Base-by-base conservation (phyloP, 2,329 filamentous ascomycete genomes). In the Cladosporium sp. region DNA sequence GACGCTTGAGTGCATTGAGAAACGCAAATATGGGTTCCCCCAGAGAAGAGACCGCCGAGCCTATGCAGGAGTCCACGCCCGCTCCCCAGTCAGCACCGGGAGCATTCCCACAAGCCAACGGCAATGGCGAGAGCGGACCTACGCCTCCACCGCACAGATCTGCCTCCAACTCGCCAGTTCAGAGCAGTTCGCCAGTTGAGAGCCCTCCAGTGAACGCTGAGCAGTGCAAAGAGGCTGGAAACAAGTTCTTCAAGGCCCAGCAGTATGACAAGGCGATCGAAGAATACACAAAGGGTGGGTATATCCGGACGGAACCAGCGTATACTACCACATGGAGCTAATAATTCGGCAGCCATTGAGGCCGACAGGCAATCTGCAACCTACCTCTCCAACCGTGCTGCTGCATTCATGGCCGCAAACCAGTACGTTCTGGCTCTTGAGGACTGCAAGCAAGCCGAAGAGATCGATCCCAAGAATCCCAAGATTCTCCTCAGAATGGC, bases 171-270 rank as follows among this genome's bases (percentile, higher is more conserved):
- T 55, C 52, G 42, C 52, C 52, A 6, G 50, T 55, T 12, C 75
- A 74, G 12, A 75, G 78, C 42, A 24, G 20, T 15, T 42, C 53
- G 19, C 39, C 72, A 70, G 10, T 74, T 58, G 69, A 74, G 60
- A 61, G 63, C 62, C 73, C 66, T 47, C 74, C 77, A 40, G 89
- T 93, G 55, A 90, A 97, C 70, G 91, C 93, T 24, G 94, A 99
- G 76, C 81, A 85, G 12, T 96, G 88, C 83, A 99, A 99, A 80
- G 84, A 89, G 66, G 85, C 90, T 2, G 94, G 94, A 59, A 99
- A 99, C 78, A 94, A 94, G 70, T 93, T 90, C 70, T 99, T 97
- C 83, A 97, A 97, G 79, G 90, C 92, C 62, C 90, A 88, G 71
- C 90, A 97, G 69, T 99, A 93, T 73, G 77, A 81, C 60, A 88